These are phyloP conservation scores for Piedraia hortae DNA, from an alignment of 2,329 filamentous ascomycete species.

Conservation along the genomic window DNA sequence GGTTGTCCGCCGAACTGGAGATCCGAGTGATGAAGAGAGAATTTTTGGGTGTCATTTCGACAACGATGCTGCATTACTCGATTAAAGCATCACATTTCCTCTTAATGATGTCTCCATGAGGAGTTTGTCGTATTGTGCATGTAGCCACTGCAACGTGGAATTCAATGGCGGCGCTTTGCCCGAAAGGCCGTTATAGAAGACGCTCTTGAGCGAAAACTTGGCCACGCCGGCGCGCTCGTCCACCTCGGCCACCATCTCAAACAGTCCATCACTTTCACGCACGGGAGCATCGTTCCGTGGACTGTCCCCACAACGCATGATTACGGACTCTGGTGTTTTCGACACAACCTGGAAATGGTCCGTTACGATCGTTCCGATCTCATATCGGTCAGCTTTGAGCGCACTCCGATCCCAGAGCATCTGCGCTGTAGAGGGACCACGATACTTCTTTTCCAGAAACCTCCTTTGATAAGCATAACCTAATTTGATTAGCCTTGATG, in stretches of 20 bases:
- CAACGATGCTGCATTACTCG: too few relatives aligned
- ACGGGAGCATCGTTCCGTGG: slow-evolving; percentile 26
- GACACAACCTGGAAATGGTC: slow-evolving; percentile 48
- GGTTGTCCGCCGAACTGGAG: too few relatives aligned
- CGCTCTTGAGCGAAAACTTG: slow-evolving; percentile 37
- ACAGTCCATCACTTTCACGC: slow-evolving; percentile 35
- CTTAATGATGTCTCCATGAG: slow-evolving; percentile 26
- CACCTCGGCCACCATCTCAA: slow-evolving; percentile 33
- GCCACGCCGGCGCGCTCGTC: slow-evolving; percentile 31
- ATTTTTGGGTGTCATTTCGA: too few relatives aligned
- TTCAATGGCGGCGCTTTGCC: slow-evolving; percentile 19
- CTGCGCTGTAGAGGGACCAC: slow-evolving; percentile 24
- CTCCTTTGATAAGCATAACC: slow-evolving; percentile 31
- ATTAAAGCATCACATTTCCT: slow-evolving; percentile 12
- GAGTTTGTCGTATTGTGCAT: slow-evolving; percentile 28
- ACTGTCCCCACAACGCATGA: slow-evolving; percentile 37
- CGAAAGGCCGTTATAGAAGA: slow-evolving; percentile 28
- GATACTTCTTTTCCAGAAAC: slow-evolving; percentile 31
- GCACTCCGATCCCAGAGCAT: slow-evolving; percentile 34
- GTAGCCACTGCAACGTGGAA: slow-evolving; percentile 21
- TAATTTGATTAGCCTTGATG: slow-evolving; percentile 6
- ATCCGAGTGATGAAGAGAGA: too few relatives aligned
- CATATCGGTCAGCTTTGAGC: slow-evolving; percentile 29
- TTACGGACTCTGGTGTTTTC: slow-evolving; percentile 30
- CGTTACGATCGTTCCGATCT: slow-evolving; percentile 34